Evolutionary conservation across 371 early-diverging fungal genomes (phyloP).

Genomic region (Sporodiniella umbellata): DNA sequence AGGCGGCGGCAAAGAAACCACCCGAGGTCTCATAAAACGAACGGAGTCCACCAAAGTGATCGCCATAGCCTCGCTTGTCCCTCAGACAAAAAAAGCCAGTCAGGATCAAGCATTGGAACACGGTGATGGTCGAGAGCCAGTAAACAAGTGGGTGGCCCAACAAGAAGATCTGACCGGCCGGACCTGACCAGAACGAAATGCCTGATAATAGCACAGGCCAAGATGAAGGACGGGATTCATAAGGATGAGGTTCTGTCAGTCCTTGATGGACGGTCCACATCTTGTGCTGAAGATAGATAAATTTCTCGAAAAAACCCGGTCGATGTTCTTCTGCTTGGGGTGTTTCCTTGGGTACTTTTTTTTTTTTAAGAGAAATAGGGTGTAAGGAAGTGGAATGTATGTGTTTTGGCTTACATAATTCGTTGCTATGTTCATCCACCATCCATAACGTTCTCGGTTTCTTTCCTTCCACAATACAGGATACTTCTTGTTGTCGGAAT

Average conservation of each 20-base stretch:
- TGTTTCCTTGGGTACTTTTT: slow-evolving; percentile 37
- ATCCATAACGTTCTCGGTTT: slow-evolving; percentile 67
- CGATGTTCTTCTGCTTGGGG: slow-evolving; percentile 44
- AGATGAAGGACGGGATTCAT: slow-evolving; percentile 73
- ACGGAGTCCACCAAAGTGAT: slow-evolving; percentile 31
- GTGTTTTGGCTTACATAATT: slow-evolving; percentile 47
- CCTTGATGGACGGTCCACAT: slow-evolving; percentile 87
- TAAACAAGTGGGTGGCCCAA: slow-evolving; percentile 97
- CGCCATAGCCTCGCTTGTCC: slow-evolving; percentile 71
- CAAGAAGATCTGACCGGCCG: slow-evolving; percentile 78
- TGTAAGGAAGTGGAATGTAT: too few relatives aligned
- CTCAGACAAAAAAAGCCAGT: slow-evolving; percentile 61
- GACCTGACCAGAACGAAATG: slow-evolving; percentile 86
- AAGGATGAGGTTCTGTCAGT: slow-evolving; percentile 84
- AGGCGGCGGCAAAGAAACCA: slow-evolving; percentile 85
- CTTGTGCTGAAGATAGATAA: slow-evolving; percentile 72
- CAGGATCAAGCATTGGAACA: slow-evolving; percentile 59
- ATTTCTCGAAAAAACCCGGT: slow-evolving; percentile 73
- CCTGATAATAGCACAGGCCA: slow-evolving; percentile 89
- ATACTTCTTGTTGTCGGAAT: slow-evolving; percentile 93
- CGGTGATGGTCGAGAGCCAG: slow-evolving; percentile 75
- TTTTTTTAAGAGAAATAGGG: background rate
- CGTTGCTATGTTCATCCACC: slow-evolving; percentile 51
- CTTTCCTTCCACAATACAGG: slow-evolving; percentile 68
- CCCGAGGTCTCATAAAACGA: slow-evolving; percentile 56